Conservation (phyloP, 2,329 filamentous ascomycete species). For the Aspergillus neotritici region DNA sequence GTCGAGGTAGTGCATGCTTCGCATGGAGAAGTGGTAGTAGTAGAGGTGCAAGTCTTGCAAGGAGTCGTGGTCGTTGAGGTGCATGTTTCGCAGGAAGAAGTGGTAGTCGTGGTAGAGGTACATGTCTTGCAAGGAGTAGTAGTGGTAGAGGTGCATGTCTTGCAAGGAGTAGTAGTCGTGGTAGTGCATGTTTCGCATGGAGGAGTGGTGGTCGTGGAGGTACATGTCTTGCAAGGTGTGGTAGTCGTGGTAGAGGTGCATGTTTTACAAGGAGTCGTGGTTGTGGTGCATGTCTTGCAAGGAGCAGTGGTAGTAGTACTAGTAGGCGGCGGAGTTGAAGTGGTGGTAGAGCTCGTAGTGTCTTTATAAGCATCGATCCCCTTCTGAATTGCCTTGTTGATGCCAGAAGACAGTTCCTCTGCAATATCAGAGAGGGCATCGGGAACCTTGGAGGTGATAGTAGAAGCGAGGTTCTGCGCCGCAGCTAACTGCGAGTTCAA, state of each 20-base stretch:
- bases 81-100: slow-evolving; percentile 1
- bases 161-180: neutral
- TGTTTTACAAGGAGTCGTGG: slow-evolving; percentile 1
- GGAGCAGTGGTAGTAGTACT: slow-evolving; percentile 2
- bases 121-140: neutral
- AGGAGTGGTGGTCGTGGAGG: neutral
- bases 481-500: slow-evolving; percentile 20
- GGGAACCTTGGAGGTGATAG: slow-evolving; percentile 25
- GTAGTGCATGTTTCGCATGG: too few relatives aligned
- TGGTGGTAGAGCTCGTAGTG: slow-evolving; percentile 1
- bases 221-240: slow-evolving; percentile 1
- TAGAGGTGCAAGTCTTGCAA: too few relatives aligned
- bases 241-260: neutral
- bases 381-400: slow-evolving; percentile 23
- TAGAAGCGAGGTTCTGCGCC: slow-evolving; percentile 15
- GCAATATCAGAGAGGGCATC: slow-evolving; percentile 16
- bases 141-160: neutral
- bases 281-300: neutral
- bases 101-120: neutral
- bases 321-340: too few relatives aligned
- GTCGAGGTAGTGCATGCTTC: too few relatives aligned
- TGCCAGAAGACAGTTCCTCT: slow-evolving; percentile 16
- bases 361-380: slow-evolving; percentile 18
- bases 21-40: too few relatives aligned
- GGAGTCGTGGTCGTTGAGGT: too few relatives aligned